phyloP scores from a whole-genome alignment of 2,329 filamentous ascomycete genomes.

The Cercospora sesami region DNA sequence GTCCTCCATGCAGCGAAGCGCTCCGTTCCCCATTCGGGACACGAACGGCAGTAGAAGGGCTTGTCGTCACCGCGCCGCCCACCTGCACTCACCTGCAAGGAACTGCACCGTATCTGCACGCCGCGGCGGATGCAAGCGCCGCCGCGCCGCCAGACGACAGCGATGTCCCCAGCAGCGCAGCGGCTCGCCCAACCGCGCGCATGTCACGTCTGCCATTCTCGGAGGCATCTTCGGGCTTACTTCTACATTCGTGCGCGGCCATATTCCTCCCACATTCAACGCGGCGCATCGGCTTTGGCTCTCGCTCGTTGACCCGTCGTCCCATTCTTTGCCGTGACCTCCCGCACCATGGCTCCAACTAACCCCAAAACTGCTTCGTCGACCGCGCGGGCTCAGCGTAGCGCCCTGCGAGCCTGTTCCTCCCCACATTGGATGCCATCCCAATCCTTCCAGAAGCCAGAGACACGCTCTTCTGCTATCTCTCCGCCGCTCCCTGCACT shows the following conservation, averaged over 20 bases:
- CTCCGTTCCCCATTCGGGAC: neutral
- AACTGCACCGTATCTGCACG: neutral
- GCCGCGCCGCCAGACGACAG: neutral
- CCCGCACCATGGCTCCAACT: neutral
- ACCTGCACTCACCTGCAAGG: neutral
- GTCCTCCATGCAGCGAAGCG: neutral
- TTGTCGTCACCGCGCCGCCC: neutral
- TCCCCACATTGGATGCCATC: slow-evolving; percentile 1
- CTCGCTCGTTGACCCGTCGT: neutral
- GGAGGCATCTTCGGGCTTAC: slow-evolving; percentile 6
- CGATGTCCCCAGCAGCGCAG: neutral
- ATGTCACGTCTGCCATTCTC: neutral
- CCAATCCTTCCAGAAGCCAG: neutral
- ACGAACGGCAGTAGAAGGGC: neutral
- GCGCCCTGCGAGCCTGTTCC: neutral
- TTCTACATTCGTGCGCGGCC: neutral
- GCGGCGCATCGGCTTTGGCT: neutral
- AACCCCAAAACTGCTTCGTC: neutral
- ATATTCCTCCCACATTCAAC: neutral
- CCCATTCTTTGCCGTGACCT: neutral
- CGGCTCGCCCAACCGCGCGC: too few relatives aligned
- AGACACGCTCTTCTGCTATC: neutral
- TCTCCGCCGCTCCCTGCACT: neutral
- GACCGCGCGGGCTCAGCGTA: neutral
- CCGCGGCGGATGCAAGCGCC: neutral